Base-by-base conservation (phyloP, 2,329 filamentous ascomycete species). In the Aureobasidium sp. region DNA sequence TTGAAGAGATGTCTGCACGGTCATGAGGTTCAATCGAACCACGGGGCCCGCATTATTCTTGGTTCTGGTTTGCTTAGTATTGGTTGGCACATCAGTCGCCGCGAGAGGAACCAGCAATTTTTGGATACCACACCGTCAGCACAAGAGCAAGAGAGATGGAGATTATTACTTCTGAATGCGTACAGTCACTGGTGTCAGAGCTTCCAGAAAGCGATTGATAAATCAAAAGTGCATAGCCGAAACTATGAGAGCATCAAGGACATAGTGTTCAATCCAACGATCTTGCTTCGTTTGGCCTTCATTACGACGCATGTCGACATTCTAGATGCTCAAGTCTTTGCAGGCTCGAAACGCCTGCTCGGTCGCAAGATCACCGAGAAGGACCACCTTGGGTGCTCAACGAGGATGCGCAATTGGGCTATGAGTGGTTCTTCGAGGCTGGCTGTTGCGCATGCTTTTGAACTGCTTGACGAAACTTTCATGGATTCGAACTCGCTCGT, bases 231-330 rank as follows among this genome's bases (percentile, higher is more conserved):
- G 14, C 41, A 39, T 27, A 60, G 68, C 63, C 17, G 64, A 68
- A 14, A 60, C 62, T 8, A 68, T 67, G 34, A 62, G 61, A 3
- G 54, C 8, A 54, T 54, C n/a, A 48, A 84, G 54, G 83, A 83
- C 59, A 83, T 90, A 17, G 89, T 90, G 59, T 87, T 95, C 66
- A 88, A 85, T 58, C 82, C 88, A 11, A 91, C 84, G 2, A 89
- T 95, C 12, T 74, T 96, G 19, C 90, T 95, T 64, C 88, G 94
- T 61, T 74, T 96, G 12, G 91, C 91, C 0, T 90, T 96, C 66
- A 95, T 97, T 85, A 89, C 89, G 2, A 95, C 94, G 79, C 89
- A 96, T 64, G 88, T 95, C 14, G 90, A 96, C 65, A 88, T 96
- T 50, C 88, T 95, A 12, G 90, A 96, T 66, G 90, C 89, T 61